These are phyloP conservation scores for Cytospora chrysosperma DNA, from an alignment of 2,329 filamentous ascomycete genomes.

Conservation along the genomic window DNA sequence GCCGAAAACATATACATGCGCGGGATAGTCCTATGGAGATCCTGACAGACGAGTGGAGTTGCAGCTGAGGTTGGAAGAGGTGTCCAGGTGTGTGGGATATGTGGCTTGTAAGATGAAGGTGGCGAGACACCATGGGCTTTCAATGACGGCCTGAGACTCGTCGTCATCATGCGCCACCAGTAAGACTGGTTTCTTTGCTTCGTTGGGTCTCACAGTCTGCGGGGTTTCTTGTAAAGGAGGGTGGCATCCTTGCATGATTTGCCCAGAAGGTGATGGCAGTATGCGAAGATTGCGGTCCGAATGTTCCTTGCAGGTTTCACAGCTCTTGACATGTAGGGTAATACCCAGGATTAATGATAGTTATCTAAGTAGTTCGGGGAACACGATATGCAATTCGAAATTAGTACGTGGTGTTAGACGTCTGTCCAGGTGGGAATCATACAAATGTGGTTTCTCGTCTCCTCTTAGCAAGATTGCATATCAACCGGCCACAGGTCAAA, in stretches of 20 bases:
- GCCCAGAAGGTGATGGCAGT: neutral
- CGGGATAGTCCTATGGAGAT: constrained; percentile 6
- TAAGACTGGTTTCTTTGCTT: neutral
- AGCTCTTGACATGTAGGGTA: no score
- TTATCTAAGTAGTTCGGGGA: no score
- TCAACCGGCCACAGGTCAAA: no score
- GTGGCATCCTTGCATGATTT: constrained; percentile 14
- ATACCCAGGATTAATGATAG: no score
- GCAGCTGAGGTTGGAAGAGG: constrained; percentile 3
- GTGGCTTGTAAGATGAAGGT: constrained; percentile 20
- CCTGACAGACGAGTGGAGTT: neutral
- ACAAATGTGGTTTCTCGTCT: no score
- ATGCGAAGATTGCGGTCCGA: no score
- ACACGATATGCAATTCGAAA: no score
- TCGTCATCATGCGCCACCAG: constrained; percentile 23
- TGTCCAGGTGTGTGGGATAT: no score
- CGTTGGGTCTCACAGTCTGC: constrained; percentile 11
- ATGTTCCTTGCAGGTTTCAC: no score
- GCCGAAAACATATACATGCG: neutral
- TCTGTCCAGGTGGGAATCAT: no score
- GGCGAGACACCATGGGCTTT: constrained; percentile 13
- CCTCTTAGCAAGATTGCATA: no score
- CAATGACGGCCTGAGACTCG: constrained; percentile 7
- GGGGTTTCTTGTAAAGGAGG: constrained; percentile 5
- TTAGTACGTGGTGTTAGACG: no score